phyloP scores from a whole-genome alignment of 176 grass and related monocot genomes.

The Tillandsia fasciculata region DNA sequence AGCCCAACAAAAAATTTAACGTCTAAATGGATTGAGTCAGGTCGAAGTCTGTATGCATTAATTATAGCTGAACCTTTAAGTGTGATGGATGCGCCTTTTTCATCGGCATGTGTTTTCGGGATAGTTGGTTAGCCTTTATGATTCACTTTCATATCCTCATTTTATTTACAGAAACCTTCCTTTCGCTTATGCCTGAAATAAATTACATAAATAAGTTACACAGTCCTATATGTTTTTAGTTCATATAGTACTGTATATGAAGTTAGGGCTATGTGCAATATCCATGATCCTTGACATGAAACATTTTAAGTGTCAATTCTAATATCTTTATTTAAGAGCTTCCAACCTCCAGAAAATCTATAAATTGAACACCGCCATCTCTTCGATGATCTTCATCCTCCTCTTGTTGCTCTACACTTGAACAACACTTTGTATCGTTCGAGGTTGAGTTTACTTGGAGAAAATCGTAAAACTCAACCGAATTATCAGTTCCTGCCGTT shows the following conservation, averaged over 20 bases:
- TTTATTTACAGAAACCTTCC: not conserved
- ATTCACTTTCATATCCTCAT: not conserved
- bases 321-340: slow-evolving; percentile 20
- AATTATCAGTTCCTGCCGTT: slow-evolving; percentile 44
- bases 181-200: not conserved
- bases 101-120: not conserved
- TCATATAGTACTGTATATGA: not conserved
- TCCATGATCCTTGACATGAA: not conserved
- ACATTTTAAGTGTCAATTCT: not conserved
- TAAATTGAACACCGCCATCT: slow-evolving; percentile 40
- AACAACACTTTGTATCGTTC: slow-evolving; percentile 69
- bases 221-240: not conserved
- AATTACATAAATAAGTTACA: not conserved
- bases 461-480: slow-evolving; percentile 76
- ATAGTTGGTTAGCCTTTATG: not conserved
- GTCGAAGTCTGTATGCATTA: too few species aligned
- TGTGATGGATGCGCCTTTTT: too few species aligned
- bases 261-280: not conserved
- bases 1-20: too few species aligned
- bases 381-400: slow-evolving; percentile 41
- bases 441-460: slow-evolving; percentile 76
- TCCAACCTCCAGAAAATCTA: slow-evolving; percentile 92
- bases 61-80: too few species aligned
- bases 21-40: too few species aligned
- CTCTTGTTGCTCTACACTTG: slow-evolving; percentile 71